phyloP scores from a whole-genome alignment of 2,329 filamentous ascomycete genomes.

The Penicillium oxalicum region DNA sequence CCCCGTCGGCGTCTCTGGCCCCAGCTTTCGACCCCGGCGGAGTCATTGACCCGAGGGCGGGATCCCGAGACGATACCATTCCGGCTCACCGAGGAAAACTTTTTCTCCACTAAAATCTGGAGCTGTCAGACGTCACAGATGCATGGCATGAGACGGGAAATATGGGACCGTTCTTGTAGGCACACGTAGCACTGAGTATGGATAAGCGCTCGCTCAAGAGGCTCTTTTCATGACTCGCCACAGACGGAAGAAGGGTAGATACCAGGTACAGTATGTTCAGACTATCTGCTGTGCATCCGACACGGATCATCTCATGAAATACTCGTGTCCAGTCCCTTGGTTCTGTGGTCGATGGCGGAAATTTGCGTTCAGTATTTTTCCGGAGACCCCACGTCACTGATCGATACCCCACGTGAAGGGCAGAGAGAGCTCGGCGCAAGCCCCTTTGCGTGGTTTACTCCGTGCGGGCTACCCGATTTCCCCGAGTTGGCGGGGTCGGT shows the following conservation, averaged over 20 bases:
- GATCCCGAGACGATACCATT: constrained; percentile 18
- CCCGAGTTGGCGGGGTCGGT: background rate
- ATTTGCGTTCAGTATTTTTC: constrained; percentile 1
- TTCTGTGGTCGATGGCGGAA: no score
- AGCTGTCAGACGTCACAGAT: background rate
- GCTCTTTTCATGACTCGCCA: no score
- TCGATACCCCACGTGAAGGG: constrained; percentile 6
- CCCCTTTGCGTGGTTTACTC: constrained; percentile 1
- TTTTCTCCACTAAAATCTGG: constrained; percentile 5
- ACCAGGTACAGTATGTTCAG: no score
- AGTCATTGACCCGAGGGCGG: constrained; percentile 8
- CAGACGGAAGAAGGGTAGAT: no score
- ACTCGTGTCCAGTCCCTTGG: no score
- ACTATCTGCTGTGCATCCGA: no score
- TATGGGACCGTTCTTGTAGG: no score
- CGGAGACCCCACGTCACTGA: constrained; percentile 22
- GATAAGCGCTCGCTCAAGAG: no score
- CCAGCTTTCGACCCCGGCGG: constrained; percentile 6
- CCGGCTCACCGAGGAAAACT: constrained; percentile 17
- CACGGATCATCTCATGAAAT: no score
- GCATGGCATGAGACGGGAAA: no score
- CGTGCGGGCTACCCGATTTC: background rate
- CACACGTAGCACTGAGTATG: no score
- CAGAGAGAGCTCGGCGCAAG: background rate
- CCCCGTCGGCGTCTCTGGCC: no score